These are phyloP conservation scores for Aciculosporium take DNA, from an alignment of 2,329 filamentous ascomycete species.

Conservation along the genomic window DNA sequence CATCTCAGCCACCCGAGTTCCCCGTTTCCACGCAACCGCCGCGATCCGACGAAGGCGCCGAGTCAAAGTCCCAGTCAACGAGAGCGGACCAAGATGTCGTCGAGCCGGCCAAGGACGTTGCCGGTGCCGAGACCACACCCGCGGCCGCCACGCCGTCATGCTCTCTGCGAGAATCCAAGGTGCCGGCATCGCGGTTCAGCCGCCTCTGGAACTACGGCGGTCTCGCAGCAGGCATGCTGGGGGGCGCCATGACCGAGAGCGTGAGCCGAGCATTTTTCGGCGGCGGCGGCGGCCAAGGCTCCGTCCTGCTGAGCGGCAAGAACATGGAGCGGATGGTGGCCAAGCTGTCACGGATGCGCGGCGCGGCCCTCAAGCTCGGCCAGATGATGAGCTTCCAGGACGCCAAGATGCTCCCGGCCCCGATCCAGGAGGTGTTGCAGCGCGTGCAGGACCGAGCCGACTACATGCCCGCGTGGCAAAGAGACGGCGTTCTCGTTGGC, in stretches of 20 bases:
- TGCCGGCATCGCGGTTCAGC: slow-evolving; percentile 76
- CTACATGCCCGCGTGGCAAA: slow-evolving; percentile 93
- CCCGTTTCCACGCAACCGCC: neutral
- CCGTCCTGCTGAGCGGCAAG: slow-evolving; percentile 69
- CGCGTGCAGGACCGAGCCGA: slow-evolving; percentile 92
- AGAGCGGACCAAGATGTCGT: slow-evolving; percentile 5
- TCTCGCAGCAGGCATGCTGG: slow-evolving; percentile 86
- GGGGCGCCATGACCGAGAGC: slow-evolving; percentile 76
- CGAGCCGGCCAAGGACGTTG: slow-evolving; percentile 15
- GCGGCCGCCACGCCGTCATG: slow-evolving; percentile 28
- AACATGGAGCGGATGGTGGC: slow-evolving; percentile 91
- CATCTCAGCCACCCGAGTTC: neutral
- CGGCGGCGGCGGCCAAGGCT: slow-evolving; percentile 53
- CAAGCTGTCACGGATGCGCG: slow-evolving; percentile 90
- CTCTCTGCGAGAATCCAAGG: slow-evolving; percentile 72
- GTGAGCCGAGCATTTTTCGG: slow-evolving; percentile 70
- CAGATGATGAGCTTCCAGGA: slow-evolving; percentile 99
- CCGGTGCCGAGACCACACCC: slow-evolving; percentile 7
- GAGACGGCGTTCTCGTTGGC: slow-evolving; percentile 63
- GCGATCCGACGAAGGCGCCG: neutral
- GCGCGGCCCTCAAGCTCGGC: slow-evolving; percentile 89
- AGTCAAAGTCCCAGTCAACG: neutral
- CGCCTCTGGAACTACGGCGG: slow-evolving; percentile 91
- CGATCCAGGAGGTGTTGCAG: slow-evolving; percentile 80
- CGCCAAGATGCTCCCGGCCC: slow-evolving; percentile 77